Conservation (phyloP, 192 early-diverging fungal genomes). For the Backusella australiensis region DNA sequence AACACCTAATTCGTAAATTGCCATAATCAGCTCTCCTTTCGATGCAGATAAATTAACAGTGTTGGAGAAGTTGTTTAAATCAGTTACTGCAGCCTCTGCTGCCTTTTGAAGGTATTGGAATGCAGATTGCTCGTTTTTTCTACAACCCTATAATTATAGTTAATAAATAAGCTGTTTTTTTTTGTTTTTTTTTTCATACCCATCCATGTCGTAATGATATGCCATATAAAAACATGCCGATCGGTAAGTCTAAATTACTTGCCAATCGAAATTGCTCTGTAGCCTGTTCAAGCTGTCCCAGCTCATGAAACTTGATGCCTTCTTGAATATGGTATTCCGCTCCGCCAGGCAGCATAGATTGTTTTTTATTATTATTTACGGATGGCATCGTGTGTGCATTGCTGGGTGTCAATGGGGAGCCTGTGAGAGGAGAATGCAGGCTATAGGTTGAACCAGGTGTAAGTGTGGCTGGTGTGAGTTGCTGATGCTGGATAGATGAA, state of each 20-base stretch:
- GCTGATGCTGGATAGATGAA: constrained; percentile 9
- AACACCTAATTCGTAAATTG: constrained; percentile 77
- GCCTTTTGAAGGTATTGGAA: constrained; percentile 72
- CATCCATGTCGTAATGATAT: constrained; percentile 79
- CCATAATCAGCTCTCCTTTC: constrained; percentile 72
- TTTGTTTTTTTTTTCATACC: constrained; percentile 43
- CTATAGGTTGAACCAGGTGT: constrained; percentile 9
- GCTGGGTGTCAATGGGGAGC: neutral
- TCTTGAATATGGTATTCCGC: constrained; percentile 61
- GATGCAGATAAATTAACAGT: constrained; percentile 51
- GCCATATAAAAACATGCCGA: constrained; percentile 81
- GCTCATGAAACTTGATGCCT: constrained; percentile 72
- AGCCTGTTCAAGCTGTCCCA: constrained; percentile 67
- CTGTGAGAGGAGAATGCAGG: neutral
- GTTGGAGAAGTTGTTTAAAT: constrained; percentile 42
- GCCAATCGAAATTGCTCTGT: constrained; percentile 69
- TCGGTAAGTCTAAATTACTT: constrained; percentile 60
- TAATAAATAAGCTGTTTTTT: neutral
- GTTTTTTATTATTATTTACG: neutral
- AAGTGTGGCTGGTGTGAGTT: constrained; percentile 7
- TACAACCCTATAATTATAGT: constrained; percentile 51
- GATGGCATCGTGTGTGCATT: neutral
- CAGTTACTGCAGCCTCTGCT: constrained; percentile 64
- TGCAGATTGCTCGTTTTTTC: constrained; percentile 63
- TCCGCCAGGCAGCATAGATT: neutral